phyloP scores from a whole-genome alignment of 176 grass and related monocot species.

The Paspalum vaginatum region DNA sequence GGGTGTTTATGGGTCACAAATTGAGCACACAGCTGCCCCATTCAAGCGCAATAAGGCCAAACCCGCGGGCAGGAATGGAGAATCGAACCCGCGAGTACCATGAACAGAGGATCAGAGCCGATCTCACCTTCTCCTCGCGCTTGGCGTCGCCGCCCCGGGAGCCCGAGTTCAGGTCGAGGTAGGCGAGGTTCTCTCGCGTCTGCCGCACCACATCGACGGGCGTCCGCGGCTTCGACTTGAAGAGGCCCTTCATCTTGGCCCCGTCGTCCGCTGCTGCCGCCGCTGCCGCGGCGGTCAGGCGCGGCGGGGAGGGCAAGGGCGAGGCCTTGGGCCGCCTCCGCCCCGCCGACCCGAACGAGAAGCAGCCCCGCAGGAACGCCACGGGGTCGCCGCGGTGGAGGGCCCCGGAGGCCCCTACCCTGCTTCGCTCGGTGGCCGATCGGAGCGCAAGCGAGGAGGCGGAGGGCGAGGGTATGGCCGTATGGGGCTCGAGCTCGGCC shows the following conservation, averaged over 20 bases:
- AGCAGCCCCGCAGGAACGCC: slow-evolving; percentile 59
- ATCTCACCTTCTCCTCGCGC: slow-evolving; percentile 89
- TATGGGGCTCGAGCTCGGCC: neutral
- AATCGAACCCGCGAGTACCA: neutral
- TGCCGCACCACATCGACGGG: slow-evolving; percentile 77
- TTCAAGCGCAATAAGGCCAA: neutral
- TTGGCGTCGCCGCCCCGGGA: slow-evolving; percentile 54
- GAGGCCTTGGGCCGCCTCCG: slow-evolving; percentile 50
- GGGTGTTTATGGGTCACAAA: neutral
- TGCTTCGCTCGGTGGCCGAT: neutral
- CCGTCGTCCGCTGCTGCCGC: slow-evolving; percentile 43
- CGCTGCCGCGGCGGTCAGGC: slow-evolving; percentile 14
- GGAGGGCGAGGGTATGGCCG: neutral
- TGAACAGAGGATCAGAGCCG: slow-evolving; percentile 6
- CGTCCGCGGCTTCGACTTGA: slow-evolving; percentile 90
- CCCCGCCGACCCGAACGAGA: slow-evolving; percentile 61
- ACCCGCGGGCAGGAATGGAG: neutral
- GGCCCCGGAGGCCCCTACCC: slow-evolving; percentile 13
- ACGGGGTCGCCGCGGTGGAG: slow-evolving; percentile 11
- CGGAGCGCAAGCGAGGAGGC: neutral
- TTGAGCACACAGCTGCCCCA: neutral
- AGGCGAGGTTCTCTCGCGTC: slow-evolving; percentile 75
- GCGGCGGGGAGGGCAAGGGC: slow-evolving; percentile 50
- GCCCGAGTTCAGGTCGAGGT: slow-evolving; percentile 55
- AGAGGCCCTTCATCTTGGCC: slow-evolving; percentile 87